phyloP scores from a whole-genome alignment of 352 stramenopile genomes.

The Phytophthora ohioensis region DNA sequence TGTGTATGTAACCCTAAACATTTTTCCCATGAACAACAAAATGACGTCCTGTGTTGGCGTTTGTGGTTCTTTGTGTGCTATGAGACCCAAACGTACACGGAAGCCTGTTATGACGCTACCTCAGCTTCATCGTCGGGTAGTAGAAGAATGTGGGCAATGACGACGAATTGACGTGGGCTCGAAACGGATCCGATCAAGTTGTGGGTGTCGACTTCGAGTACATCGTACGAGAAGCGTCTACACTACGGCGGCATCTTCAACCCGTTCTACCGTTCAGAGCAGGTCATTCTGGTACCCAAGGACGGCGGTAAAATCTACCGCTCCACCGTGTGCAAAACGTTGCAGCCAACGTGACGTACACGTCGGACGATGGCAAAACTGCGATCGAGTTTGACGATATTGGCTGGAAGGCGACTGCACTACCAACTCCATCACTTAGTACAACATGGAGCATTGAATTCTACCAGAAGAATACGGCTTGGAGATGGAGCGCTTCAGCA shows the following conservation, averaged over 20 bases:
- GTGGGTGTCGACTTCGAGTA: slow-evolving; percentile 68
- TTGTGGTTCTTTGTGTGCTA: slow-evolving; percentile 57
- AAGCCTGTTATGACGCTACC: slow-evolving; percentile 47
- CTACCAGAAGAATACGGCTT: slow-evolving; percentile 61
- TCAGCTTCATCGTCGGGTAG: slow-evolving; percentile 26
- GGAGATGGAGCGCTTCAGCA: slow-evolving; percentile 63
- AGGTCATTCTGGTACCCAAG: slow-evolving; percentile 70
- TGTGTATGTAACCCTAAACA: slow-evolving; percentile 59
- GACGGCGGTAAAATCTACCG: slow-evolving; percentile 64
- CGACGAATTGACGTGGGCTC: slow-evolving; percentile 48
- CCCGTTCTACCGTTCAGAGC: slow-evolving; percentile 73
- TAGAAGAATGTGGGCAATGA: slow-evolving; percentile 7
- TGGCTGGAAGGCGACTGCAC: slow-evolving; percentile 76
- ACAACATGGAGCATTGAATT: slow-evolving; percentile 67
- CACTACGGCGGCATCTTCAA: slow-evolving; percentile 70
- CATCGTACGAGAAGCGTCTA: slow-evolving; percentile 57
- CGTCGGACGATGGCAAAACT: slow-evolving; percentile 28
- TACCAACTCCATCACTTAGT: slow-evolving; percentile 66
- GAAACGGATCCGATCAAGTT: slow-evolving; percentile 72
- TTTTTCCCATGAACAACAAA: slow-evolving; percentile 53
- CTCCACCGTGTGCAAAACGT: slow-evolving; percentile 58
- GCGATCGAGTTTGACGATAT: slow-evolving; percentile 56
- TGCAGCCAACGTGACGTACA: slow-evolving; percentile 52
- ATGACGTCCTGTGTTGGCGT: slow-evolving; percentile 62
- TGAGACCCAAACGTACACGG: slow-evolving; percentile 49